A percentile compares a stretch with the other conserved stretches of the same genome.
Conservation (phyloP, 768 basidiomycete species). For the Russula sp. region DNA sequence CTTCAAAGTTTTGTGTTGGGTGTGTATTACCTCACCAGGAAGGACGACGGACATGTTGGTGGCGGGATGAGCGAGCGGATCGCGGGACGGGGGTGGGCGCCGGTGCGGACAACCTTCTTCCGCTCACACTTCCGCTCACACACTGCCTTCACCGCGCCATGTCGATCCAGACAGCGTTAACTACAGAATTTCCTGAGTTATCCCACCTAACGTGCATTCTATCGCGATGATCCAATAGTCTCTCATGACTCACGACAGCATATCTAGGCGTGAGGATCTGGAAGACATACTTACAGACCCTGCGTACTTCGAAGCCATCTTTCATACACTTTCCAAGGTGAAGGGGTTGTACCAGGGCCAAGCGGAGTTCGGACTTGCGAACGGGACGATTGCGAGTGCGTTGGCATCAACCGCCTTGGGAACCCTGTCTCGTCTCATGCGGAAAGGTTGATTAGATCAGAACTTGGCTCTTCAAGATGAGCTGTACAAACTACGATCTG, state of each 20-base stretch:
- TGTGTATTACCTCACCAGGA: constrained; percentile 75
- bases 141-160: background rate
- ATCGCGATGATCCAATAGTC: background rate
- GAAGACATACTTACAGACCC: constrained; percentile 82
- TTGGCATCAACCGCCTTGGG: constrained; percentile 14
- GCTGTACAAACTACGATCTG: constrained; percentile 67
- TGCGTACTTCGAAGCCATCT: constrained; percentile 78
- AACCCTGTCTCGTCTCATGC: constrained; percentile 17
- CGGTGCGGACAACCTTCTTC: too few relatives aligned
- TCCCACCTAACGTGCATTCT: constrained; percentile 56
- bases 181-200: constrained; percentile 66
- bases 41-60: constrained; percentile 56
- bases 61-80: constrained; percentile 8
- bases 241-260: background rate
- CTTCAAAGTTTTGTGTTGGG: constrained; percentile 73
- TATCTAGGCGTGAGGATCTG: constrained; percentile 75
- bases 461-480: constrained; percentile 73
- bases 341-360: constrained; percentile 71
- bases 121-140: background rate
- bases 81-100: background rate
- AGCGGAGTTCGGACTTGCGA: constrained; percentile 73
- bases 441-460: constrained; percentile 42
- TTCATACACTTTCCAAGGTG: constrained; percentile 73
- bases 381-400: constrained; percentile 83
- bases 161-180: constrained; percentile 28